phyloP scores from a whole-genome alignment of 2,329 filamentous ascomycete species.

The Pyrenophora seminiperda region DNA sequence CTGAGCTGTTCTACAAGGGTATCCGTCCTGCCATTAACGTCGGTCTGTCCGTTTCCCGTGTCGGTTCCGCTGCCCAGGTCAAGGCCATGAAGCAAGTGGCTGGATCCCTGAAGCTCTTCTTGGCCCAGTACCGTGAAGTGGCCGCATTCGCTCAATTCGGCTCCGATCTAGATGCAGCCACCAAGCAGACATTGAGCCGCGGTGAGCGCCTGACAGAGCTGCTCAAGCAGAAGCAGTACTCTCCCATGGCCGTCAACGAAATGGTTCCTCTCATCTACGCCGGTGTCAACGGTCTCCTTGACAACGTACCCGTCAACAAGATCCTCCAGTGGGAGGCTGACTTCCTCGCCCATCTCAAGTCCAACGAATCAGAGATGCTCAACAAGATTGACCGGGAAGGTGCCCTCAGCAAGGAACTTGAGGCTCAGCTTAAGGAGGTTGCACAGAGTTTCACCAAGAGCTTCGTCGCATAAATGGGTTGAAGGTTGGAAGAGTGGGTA shows the following conservation, averaged over 20 bases:
- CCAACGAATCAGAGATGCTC: slow-evolving; percentile 83
- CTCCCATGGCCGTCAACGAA: slow-evolving; percentile 97
- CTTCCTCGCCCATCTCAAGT: slow-evolving; percentile 90
- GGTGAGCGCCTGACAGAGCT: slow-evolving; percentile 99
- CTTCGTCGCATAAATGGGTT: slow-evolving; percentile 68
- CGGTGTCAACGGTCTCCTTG: slow-evolving; percentile 97
- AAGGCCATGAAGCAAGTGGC: slow-evolving; percentile 99
- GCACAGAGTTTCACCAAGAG: slow-evolving; percentile 87
- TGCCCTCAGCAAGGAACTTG: slow-evolving; percentile 91
- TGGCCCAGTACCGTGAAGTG: slow-evolving; percentile 99
- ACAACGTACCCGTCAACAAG: slow-evolving; percentile 86
- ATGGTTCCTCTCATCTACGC: slow-evolving; percentile 99
- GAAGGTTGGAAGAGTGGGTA: slow-evolving; percentile 44
- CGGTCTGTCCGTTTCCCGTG: slow-evolving; percentile 99
- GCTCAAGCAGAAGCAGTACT: slow-evolving; percentile 99
- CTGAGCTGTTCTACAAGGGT: slow-evolving; percentile 99
- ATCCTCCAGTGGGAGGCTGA: slow-evolving; percentile 93
- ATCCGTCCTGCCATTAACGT: slow-evolving; percentile 99
- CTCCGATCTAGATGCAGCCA: slow-evolving; percentile 98
- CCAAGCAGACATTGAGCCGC: slow-evolving; percentile 97
- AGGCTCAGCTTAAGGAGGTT: slow-evolving; percentile 79
- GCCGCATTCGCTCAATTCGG: slow-evolving; percentile 99
- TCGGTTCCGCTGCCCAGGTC: slow-evolving; percentile 98
- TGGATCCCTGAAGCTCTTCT: slow-evolving; percentile 99
- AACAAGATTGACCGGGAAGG: slow-evolving; percentile 94